These are phyloP conservation scores for Mallotus nudiflorus DNA, from an alignment of 345 rosid species.

Conservation along the genomic window DNA sequence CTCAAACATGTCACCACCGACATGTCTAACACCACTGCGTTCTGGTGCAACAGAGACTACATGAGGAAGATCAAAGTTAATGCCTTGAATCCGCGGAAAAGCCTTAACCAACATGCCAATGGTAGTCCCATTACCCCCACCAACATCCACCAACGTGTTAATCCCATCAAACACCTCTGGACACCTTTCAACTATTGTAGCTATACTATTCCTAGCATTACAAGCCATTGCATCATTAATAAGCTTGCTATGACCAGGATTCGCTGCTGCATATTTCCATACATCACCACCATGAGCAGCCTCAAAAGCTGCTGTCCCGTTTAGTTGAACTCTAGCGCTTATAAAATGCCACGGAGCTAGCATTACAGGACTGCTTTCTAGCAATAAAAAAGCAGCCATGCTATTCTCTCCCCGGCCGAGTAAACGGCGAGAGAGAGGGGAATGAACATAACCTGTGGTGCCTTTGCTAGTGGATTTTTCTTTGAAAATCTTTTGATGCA, in stretches of 20 bases:
- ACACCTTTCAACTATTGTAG: slow-evolving; percentile 39
- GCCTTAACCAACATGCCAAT: slow-evolving; percentile 50
- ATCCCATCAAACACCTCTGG: slow-evolving; percentile 56
- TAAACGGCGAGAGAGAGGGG: slow-evolving; percentile 63
- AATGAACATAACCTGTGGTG: slow-evolving; percentile 36
- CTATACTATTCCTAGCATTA: slow-evolving; percentile 40
- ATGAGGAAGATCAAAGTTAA: slow-evolving; percentile 80
- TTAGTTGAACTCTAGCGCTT: slow-evolving; percentile 33
- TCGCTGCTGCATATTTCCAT: slow-evolving; percentile 44
- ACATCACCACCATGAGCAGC: slow-evolving; percentile 46
- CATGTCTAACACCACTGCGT: neutral
- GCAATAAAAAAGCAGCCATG: slow-evolving; percentile 40
- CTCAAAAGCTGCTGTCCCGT: slow-evolving; percentile 39
- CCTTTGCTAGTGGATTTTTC: slow-evolving; percentile 29
- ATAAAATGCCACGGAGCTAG: slow-evolving; percentile 62
- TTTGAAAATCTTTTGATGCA: slow-evolving; percentile 46
- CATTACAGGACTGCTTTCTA: slow-evolving; percentile 51
- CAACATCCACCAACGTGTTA: slow-evolving; percentile 64
- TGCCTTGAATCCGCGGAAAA: slow-evolving; percentile 56
- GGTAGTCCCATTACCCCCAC: slow-evolving; percentile 65
- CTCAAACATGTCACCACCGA: slow-evolving; percentile 14
- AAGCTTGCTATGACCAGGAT: slow-evolving; percentile 39
- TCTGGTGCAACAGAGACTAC: slow-evolving; percentile 43
- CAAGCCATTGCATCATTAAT: slow-evolving; percentile 68
- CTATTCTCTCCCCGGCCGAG: slow-evolving; percentile 37